Evolutionary conservation across 768 basidiomycete genomes (phyloP).

Genomic region (Calocybe indica): DNA sequence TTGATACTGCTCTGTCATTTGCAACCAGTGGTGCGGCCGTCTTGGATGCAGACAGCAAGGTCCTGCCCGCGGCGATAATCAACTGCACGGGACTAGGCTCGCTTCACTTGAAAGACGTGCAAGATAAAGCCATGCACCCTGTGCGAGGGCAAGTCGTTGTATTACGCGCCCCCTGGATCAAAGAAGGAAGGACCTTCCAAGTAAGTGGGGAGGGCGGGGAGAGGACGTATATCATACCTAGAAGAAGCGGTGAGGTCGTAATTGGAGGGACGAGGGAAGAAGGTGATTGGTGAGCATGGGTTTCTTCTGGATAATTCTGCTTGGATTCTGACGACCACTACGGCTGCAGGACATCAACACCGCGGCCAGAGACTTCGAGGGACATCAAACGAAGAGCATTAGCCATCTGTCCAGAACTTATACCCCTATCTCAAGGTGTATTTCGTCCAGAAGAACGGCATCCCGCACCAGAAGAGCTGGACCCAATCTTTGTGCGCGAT

Average conservation of each 20-base stretch:
- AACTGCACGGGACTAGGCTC: constrained; percentile 12
- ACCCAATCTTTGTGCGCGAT: constrained; percentile 6
- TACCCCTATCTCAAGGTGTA: neutral
- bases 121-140: constrained; percentile 6
- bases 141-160: constrained; percentile 10
- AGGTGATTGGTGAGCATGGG: constrained; percentile 7
- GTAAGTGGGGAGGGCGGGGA: constrained; percentile 8
- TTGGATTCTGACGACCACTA: neutral
- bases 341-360: constrained; percentile 4
- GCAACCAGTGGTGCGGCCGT: no score
- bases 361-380: constrained; percentile 7
- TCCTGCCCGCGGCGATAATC: constrained; percentile 2
- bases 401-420: constrained; percentile 6
- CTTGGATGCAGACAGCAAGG: neutral
- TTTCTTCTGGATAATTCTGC: neutral
- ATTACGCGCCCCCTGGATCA: constrained; percentile 10
- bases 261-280: constrained; percentile 11
- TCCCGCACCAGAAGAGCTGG: constrained; percentile 8
- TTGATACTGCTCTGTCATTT: neutral
- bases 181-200: constrained; percentile 11
- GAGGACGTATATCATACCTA: constrained; percentile 10
- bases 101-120: constrained; percentile 4
- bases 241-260: constrained; percentile 11
- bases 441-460: constrained; percentile 1
- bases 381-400: constrained; percentile 11